Base-by-base conservation (phyloP, 2,329 filamentous ascomycete genomes). In the Emmonsiellopsis sp. region DNA sequence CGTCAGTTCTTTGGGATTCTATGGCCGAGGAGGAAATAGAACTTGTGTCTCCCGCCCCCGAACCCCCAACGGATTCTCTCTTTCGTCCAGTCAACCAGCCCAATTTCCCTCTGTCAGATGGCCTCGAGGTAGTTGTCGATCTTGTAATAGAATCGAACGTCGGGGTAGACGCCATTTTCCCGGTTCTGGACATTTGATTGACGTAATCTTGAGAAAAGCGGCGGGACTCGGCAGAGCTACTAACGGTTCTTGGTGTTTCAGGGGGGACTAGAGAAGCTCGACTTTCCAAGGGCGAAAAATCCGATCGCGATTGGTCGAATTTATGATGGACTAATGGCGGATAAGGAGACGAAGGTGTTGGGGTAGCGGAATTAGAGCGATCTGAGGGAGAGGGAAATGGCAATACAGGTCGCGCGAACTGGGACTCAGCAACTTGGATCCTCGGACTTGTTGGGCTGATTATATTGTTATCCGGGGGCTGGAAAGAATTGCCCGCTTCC, bases 1-100 rank as follows among this genome's bases (percentile, higher is more conserved):
- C 70, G 26, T 74, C 70, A 0, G 70, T 59, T 43, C 62, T 68
- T 47, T 72, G 69, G 35, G 62, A 55, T 58, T 72, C 55, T 41
- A 69, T 35, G 0, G 63, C 60, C 1, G 62, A 60, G 9, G 70
- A 72, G 2, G 70, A 71, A 5, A 70, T 45, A 0, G 70, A 73
- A 53, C 65, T 72, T 2, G 69, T 65, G 48, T 73, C 70, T 6
- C 59, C 63, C 0, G 67, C 65, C 6, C 7, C 38, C 26, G 41
- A 30, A 26, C 13, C 10, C 2, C 10, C 10, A 44, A 44, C 13
- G 1, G 61, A 35, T 9, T 55, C 47, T 46, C 49, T 53, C 34
- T n/a, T 35, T 20, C 42, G 30, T 7, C 26, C 16, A 38, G 41
- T 37, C 11, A 26, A 41, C 37, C 41, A 52, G 37, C 54, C 30